Conservation (phyloP, 768 basidiomycete species). For the Erythrobasidium yunnanense region DNA sequence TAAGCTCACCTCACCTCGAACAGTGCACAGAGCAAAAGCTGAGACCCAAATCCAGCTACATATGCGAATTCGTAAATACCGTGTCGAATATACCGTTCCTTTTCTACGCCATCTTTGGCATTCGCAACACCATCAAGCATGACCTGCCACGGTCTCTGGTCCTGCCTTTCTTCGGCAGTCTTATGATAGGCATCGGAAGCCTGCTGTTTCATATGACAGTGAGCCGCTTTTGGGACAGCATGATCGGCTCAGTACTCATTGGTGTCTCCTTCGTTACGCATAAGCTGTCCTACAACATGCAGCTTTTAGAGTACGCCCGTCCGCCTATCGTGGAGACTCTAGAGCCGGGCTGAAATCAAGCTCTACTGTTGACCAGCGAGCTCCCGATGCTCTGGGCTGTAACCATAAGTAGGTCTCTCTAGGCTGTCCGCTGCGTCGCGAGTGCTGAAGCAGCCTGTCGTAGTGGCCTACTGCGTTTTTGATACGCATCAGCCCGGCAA, state of each 20-base stretch:
- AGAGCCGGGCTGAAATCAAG: not conserved
- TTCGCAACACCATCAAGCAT: not conserved
- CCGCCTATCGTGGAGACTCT: too few species aligned
- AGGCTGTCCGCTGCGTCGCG: not conserved
- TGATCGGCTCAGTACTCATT: not conserved
- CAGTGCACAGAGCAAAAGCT: not conserved
- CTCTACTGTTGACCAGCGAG: not conserved
- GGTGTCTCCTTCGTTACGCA: not conserved
- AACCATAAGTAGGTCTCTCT: not conserved
- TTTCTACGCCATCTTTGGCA: not conserved
- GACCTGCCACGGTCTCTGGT: not conserved
- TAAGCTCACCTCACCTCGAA: not conserved
- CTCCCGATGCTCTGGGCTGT: slow-evolving; percentile 19
- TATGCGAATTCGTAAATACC: slow-evolving; percentile 25
- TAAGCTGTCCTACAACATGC: slow-evolving; percentile 22
- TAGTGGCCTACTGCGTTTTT: slow-evolving; percentile 13
- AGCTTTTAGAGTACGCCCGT: slow-evolving; percentile 11
- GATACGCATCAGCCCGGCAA: slow-evolving; percentile 19
- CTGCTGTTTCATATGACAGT: slow-evolving; percentile 20
- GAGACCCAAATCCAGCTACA: too few species aligned
- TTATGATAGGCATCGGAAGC: slow-evolving; percentile 1
- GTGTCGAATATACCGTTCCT: slow-evolving; percentile 20
- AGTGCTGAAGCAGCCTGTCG: not conserved
- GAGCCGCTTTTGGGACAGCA: not conserved
- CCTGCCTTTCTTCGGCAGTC: slow-evolving; percentile 9